Evolutionary conservation across 306 rosid species (phyloP), one percentile per base, ranked within the genome.

Genomic region (Pueraria montana): DNA sequence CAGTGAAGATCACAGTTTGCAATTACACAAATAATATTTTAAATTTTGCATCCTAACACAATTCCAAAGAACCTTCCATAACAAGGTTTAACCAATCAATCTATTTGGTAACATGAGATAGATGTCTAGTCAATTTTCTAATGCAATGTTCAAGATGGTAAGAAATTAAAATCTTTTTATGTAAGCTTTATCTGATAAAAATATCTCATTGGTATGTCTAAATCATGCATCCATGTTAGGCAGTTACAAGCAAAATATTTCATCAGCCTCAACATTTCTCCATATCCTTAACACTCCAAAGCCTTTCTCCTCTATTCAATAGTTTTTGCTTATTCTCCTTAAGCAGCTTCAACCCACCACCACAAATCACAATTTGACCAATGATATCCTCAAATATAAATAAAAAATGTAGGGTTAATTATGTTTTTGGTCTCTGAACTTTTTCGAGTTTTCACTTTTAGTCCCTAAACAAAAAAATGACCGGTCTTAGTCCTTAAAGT

Each of bases 41-140:
- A 58, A 42, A 56, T 40, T 49, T 64, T 34, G 34, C 65, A 78
- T 18, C 52, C n/a, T 30, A 64, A 32, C 81, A 63, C 38, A 30
- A 59, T 50, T 49, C 59, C 26, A 20, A 17, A 21, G 30, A 17
- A 70, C 43, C 70, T 56, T 53, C 21, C 42, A 27, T 43, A 80
- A 52, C 83, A 68, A 45, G 84, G 72, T 61, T 71, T 59, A 32
- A 17, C 36, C 36, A 48, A 30, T 72, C 36, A 63, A 50, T 70
- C 46, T 80, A 67, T 34, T 56, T 13, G 49, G 20, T 14, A 17
- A 18, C 18, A 61, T 17, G 32, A 48, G 36, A n/a, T n/a, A 30
- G 34, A 67, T 53, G 36, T 56, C 50, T 11, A 11, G 62, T 50
- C 77, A 23, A 26, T 30, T 40, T 70, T 49, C 69, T 17, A 7